Conservation (phyloP, 768 basidiomycete species). For the Botryobasidium botryosum region DNA sequence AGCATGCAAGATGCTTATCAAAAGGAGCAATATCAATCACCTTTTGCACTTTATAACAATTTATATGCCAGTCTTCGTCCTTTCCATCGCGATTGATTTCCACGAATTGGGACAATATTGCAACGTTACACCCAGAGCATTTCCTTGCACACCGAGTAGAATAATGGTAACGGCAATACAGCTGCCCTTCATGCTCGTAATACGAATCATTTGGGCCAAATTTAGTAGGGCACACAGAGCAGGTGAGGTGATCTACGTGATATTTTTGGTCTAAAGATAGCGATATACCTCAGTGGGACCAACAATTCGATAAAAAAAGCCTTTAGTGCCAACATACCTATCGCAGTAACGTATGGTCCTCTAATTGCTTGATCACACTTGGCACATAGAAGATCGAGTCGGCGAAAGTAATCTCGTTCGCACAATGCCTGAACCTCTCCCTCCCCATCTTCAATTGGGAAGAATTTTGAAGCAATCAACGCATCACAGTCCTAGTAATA, state of each 20-base stretch:
- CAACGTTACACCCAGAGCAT: slow-evolving; percentile 92
- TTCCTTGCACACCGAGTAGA: slow-evolving; percentile 97
- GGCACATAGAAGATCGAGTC: slow-evolving; percentile 88
- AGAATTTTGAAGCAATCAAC: slow-evolving; percentile 96
- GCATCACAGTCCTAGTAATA: slow-evolving; percentile 72
- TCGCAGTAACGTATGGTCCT: slow-evolving; percentile 97
- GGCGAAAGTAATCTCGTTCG: slow-evolving; percentile 93
- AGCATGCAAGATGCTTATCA: too few species aligned
- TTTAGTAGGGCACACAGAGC: slow-evolving; percentile 86
- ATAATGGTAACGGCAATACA: slow-evolving; percentile 98
- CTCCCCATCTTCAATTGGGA: slow-evolving; percentile 90
- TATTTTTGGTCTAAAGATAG: slow-evolving; percentile 82
- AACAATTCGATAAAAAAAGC: slow-evolving; percentile 6
- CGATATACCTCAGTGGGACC: neutral
- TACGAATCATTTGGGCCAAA: slow-evolving; percentile 98
- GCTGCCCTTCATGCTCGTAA: slow-evolving; percentile 93
- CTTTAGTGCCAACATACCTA: slow-evolving; percentile 44
- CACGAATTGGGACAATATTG: slow-evolving; percentile 97
- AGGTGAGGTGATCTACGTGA: slow-evolving; percentile 98
- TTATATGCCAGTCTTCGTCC: slow-evolving; percentile 99
- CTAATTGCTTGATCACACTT: slow-evolving; percentile 89
- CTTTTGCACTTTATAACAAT: slow-evolving; percentile 99
- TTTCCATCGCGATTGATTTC: slow-evolving; percentile 97
- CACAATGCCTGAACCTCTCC: slow-evolving; percentile 87
- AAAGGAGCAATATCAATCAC: slow-evolving; percentile 25